Percentiles rank a stretch among this genome's conserved stretches.
Evolutionary conservation across 2,329 filamentous ascomycete species (phyloP).

Genomic region (Canariomyces notabilis): DNA sequence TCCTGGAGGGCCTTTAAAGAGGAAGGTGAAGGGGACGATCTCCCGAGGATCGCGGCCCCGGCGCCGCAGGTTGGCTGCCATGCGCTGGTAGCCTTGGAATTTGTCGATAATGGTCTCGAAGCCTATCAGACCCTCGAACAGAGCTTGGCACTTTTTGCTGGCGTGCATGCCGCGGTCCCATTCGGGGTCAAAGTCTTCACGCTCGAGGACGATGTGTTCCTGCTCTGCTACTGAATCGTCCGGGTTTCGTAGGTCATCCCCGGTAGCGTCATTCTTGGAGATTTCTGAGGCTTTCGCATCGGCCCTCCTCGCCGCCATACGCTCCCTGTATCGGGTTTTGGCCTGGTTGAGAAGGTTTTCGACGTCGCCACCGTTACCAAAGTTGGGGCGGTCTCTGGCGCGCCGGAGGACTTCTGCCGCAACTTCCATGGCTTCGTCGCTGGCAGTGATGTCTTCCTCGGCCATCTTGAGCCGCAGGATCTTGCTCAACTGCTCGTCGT

Average conservation of each 20-base stretch:
- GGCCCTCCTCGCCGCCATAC: constrained; percentile 21
- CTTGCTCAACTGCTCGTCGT: constrained; percentile 41
- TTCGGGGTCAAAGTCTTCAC: constrained; percentile 18
- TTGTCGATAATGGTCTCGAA: constrained; percentile 11
- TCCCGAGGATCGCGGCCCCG: constrained; percentile 42
- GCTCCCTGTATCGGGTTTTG: constrained; percentile 38
- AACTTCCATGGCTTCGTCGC: constrained; percentile 39
- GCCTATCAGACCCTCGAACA: constrained; percentile 14
- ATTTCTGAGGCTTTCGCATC: background rate
- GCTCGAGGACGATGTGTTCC: constrained; percentile 17
- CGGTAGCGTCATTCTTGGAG: constrained; percentile 18
- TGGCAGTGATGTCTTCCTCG: constrained; percentile 41
- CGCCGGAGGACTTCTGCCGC: constrained; percentile 46
- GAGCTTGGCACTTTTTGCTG: constrained; percentile 4
- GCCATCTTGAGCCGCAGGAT: constrained; percentile 54
- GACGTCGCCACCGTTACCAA: constrained; percentile 59
- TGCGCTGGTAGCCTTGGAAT: constrained; percentile 15
- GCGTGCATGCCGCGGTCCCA: constrained; percentile 6
- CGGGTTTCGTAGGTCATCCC: constrained; percentile 22
- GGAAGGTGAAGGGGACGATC: constrained; percentile 49
- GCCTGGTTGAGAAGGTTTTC: constrained; percentile 50
- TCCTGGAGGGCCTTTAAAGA: constrained; percentile 54
- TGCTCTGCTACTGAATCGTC: constrained; percentile 13
- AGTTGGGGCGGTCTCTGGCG: constrained; percentile 50
- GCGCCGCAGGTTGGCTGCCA: constrained; percentile 12